Conservation (phyloP, 1,284 basidiomycete genomes). For the Malassezia globosa region DNA sequence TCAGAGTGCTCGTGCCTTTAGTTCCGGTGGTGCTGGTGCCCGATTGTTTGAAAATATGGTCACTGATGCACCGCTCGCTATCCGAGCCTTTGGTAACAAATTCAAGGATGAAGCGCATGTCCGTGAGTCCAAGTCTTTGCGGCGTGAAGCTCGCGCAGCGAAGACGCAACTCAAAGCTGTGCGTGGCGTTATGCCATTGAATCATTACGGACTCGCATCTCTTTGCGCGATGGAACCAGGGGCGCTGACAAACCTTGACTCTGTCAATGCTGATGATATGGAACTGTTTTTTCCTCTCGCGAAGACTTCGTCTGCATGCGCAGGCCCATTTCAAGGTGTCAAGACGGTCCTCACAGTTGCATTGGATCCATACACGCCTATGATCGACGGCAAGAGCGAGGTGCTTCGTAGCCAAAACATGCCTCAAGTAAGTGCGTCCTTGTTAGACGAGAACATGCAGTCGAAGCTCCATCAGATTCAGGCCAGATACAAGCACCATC, state of each 20-base stretch:
- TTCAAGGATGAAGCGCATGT: neutral
- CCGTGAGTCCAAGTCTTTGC: too few species aligned
- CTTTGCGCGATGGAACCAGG: neutral
- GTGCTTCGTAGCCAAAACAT: too few species aligned
- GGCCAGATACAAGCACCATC: neutral
- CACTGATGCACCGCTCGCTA: constrained; percentile 1
- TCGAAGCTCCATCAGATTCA: neutral
- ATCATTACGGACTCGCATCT: neutral
- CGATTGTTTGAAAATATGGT: constrained; percentile 11
- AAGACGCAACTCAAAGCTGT: too few species aligned
- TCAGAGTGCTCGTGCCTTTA: constrained; percentile 7
- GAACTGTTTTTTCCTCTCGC: neutral
- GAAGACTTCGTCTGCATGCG: neutral
- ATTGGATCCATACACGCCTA: neutral
- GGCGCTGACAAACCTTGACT: too few species aligned
- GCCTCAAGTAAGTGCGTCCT: too few species aligned
- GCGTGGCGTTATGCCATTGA: neutral
- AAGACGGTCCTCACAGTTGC: neutral
- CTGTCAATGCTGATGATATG: too few species aligned
- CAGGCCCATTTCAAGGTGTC: neutral
- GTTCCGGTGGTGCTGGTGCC: neutral
- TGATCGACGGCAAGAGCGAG: too few species aligned
- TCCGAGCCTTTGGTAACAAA: neutral
- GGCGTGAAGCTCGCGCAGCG: too few species aligned
- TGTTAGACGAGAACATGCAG: too few species aligned